Evolutionary conservation across 805 yeast genomes (phyloP), one percentile per base, ranked within the genome.

Genomic region (Cyberlindnera nakhonratchasimensis): DNA sequence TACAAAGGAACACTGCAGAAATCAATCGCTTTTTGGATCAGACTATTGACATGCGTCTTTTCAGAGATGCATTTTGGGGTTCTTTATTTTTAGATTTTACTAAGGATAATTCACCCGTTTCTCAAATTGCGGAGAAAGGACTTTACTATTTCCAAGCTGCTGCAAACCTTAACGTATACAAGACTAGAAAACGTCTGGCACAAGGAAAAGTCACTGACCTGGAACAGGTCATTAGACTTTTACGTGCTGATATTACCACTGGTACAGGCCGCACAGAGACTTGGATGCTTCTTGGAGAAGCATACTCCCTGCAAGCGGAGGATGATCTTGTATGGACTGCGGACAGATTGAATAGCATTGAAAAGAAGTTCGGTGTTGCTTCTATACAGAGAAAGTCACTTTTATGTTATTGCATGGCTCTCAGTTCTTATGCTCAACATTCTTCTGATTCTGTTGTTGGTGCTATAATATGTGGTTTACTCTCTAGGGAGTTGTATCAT

Each of bases 301-400:
- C 91, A 0, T 89, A 74, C 52, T 81, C 89, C 0, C 80, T 70
- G 43, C 65, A 86, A 30, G 95, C 84, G 0, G 97, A 91, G 50
- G 96, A 89, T 59, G 96, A 87, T 49, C 63, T 93, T 42, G 79
- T 86, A n/a, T 88, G 96, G 95, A 85, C 91, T 1, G 80, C 96
- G 0, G 96, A 90, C 53, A 85, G 85, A 54, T 63, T 88, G 28
- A 81, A 81, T 39, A 69, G 75, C 0, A 56, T 70, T 0, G 93
- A 84, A 6, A 71, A 80, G 47, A 82, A 82, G 54, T 64, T 64
- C 4, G 59, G 64, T 0, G 82, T 88, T 0, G 87, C 89, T 0
- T 62, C 71, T 6, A 57, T 76, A 3, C 96, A 88, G 59, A 71
- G 83, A 44, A 82, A 74, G 53, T 71, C 96, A 0, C 61, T 91